Evolutionary conservation across 2,329 filamentous ascomycete genomes (phyloP).

Genomic region (Cadophora gregata): DNA sequence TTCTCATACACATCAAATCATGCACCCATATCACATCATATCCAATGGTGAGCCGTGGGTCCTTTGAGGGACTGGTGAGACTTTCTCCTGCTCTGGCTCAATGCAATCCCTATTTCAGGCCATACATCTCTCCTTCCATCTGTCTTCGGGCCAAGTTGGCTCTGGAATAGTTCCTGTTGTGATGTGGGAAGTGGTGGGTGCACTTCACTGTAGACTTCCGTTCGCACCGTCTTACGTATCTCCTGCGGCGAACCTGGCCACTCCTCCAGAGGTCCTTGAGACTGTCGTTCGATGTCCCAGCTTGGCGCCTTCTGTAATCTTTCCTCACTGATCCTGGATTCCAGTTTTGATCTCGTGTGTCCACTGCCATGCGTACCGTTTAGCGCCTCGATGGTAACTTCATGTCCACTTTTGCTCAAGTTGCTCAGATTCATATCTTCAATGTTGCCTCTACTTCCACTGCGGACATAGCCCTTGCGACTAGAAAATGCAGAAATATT

Average conservation of each 20-base stretch:
- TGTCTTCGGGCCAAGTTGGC: background rate
- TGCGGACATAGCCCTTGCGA: constrained; percentile 16
- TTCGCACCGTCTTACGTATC: constrained; percentile 14
- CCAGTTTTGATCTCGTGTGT: background rate
- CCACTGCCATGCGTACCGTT: background rate
- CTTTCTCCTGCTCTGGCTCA: background rate
- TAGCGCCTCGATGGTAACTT: constrained; percentile 4
- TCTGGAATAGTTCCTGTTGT: background rate
- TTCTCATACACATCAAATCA: background rate
- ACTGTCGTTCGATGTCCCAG: constrained; percentile 12
- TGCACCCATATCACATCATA: background rate
- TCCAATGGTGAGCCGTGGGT: background rate
- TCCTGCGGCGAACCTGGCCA: background rate
- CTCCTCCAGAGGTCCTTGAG: background rate
- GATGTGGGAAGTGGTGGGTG: background rate
- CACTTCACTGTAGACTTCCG: constrained; percentile 13
- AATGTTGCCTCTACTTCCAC: background rate
- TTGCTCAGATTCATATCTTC: background rate
- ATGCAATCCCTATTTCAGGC: background rate
- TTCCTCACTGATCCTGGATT: constrained; percentile 1
- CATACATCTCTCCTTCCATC: constrained; percentile 11
- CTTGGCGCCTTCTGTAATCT: background rate
- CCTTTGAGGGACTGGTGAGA: background rate
- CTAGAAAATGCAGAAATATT: constrained; percentile 4
- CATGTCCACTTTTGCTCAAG: constrained; percentile 2